These are phyloP conservation scores for Plasmodium gonderi DNA, from an alignment of 169 alveolate genomes.

Conservation along the genomic window DNA sequence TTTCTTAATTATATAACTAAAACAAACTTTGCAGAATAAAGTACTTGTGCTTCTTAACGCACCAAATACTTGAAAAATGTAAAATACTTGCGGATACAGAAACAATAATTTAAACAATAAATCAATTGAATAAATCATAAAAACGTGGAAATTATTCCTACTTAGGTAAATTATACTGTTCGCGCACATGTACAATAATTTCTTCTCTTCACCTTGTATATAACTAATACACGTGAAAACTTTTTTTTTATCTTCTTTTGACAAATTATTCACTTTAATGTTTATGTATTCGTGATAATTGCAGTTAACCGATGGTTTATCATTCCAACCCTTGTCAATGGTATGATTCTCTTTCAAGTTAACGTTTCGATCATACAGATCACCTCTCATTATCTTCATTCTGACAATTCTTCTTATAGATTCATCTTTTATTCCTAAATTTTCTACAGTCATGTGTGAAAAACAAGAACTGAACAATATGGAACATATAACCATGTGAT, in stretches of 20 bases:
- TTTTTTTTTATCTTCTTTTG: constrained; percentile 19
- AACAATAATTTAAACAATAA: constrained; percentile 54
- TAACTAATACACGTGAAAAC: constrained; percentile 3
- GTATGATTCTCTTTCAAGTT: not conserved
- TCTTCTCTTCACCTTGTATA: constrained; percentile 41
- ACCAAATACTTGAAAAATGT: constrained; percentile 53
- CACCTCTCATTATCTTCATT: not conserved
- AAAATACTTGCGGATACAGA: constrained; percentile 64
- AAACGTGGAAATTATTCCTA: constrained; percentile 28
- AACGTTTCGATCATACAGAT: not conserved
- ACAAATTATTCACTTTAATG: not conserved
- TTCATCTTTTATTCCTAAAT: not conserved
- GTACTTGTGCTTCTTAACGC: constrained; percentile 48
- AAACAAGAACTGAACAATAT: constrained; percentile 29
- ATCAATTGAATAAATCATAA: constrained; percentile 50
- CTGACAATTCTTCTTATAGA: not conserved
- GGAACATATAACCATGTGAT: constrained; percentile 46
- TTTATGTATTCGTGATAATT: not conserved
- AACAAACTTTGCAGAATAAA: constrained; percentile 47
- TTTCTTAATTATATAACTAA: constrained; percentile 46
- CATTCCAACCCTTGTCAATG: no score
- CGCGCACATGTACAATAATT: constrained; percentile 48
- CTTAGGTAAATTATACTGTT: constrained; percentile 32
- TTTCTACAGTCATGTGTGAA: not conserved
- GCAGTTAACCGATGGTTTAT: not conserved